Percentiles rank a stretch among this genome's conserved stretches.
Evolutionary conservation across 78 protist genomes (phyloP).

Genomic region (Blattamonas nauphoetae): DNA sequence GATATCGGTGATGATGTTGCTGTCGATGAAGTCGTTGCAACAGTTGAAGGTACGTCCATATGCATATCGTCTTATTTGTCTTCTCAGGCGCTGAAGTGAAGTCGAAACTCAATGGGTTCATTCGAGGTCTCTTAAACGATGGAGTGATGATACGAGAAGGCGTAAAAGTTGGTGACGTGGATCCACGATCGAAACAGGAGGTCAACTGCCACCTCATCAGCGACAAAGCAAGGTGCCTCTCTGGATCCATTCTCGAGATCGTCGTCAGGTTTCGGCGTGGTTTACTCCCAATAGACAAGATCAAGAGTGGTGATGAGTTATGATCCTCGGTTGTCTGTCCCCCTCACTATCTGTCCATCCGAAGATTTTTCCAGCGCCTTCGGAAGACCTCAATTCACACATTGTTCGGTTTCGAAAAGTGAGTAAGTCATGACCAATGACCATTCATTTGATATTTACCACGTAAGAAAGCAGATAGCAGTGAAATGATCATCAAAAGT

Average conservation of each 20-base stretch:
- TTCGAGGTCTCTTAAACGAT: background rate
- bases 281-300: no score
- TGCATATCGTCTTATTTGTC: no score
- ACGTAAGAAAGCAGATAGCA: no score
- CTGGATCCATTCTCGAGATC: slow-evolving; percentile 16
- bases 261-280: background rate
- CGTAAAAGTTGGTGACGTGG: slow-evolving; percentile 30
- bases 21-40: background rate
- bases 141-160: background rate
- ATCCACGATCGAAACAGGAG: slow-evolving; percentile 10
- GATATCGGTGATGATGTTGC: background rate
- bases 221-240: slow-evolving; percentile 13
- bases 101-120: background rate
- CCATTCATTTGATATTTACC: no score
- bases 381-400: no score
- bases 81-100: background rate
- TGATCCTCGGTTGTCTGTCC: no score
- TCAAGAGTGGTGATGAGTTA: no score
- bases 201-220: background rate
- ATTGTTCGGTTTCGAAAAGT: no score
- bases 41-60: background rate
- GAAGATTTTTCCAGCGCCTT: no score
- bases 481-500: no score
- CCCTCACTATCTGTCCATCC: no score
- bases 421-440: no score